A percentile compares a stretch with the other conserved stretches of the same genome.
These are phyloP conservation scores for Cucurbita ficifolia DNA, from an alignment of 306 rosid genomes.

Conservation along the genomic window DNA sequence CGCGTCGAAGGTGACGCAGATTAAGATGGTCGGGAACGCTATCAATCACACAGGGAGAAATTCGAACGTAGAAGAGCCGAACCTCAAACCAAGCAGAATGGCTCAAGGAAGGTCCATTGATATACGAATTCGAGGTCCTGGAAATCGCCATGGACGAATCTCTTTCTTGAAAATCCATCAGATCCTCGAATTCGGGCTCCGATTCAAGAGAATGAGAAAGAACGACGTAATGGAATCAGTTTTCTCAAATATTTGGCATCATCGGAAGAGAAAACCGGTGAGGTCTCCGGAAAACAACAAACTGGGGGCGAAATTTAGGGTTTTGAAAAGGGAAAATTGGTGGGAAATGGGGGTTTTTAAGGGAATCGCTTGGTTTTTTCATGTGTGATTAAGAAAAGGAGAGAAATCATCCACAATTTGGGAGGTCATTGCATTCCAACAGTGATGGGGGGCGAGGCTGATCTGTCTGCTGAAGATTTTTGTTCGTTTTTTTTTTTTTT, in stretches of 20 bases:
- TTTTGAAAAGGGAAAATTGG: not conserved
- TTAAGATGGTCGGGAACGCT: constrained; percentile 47
- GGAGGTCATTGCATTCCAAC: not conserved
- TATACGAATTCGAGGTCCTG: constrained; percentile 26
- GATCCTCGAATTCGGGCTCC: not conserved
- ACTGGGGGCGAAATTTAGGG: constrained; percentile 8
- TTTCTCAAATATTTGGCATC: not conserved
- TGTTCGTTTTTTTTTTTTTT: too few species aligned
- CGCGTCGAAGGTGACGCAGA: constrained; percentile 42
- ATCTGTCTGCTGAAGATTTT: not conserved
- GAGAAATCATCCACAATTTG: not conserved
- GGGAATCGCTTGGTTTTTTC: not conserved
- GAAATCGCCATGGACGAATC: constrained; percentile 22
- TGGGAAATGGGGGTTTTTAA: not conserved
- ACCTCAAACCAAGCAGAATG: constrained; percentile 47
- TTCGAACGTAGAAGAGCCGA: constrained; percentile 56
- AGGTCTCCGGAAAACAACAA: not conserved
- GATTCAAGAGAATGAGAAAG: not conserved
- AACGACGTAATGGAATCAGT: not conserved
- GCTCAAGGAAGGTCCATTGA: constrained; percentile 23
- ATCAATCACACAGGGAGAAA: constrained; percentile 43
- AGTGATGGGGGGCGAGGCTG: not conserved
- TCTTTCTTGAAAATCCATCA: constrained; percentile 37
- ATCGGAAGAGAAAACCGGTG: not conserved
- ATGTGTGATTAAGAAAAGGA: not conserved